Conservation (phyloP, 140 eudicot species). For the Anethum foeniculum region DNA sequence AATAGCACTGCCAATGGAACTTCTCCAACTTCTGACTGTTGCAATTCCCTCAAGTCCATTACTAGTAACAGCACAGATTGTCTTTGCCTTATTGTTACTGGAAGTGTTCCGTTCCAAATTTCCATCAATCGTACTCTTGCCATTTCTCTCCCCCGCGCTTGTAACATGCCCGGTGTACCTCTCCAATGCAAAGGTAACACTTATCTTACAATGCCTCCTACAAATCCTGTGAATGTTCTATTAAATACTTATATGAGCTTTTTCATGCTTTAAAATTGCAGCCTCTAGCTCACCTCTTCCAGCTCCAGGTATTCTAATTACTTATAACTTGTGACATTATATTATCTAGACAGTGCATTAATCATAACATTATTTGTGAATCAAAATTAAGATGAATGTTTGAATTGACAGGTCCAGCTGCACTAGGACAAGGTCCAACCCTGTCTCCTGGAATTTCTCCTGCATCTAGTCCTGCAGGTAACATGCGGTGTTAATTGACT, state of each 20-base stretch:
- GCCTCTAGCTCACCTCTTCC: constrained; percentile 70
- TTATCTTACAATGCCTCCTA: background rate
- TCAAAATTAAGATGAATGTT: background rate
- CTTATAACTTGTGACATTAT: background rate
- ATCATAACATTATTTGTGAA: background rate
- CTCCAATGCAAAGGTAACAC: constrained; percentile 75
- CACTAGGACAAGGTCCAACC: constrained; percentile 22
- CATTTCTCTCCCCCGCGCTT: constrained; percentile 72
- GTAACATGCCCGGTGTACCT: constrained; percentile 72
- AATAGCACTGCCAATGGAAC: constrained; percentile 30
- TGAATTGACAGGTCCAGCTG: constrained; percentile 30
- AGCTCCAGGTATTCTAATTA: constrained; percentile 48
- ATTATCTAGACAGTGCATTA: background rate
- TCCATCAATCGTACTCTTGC: constrained; percentile 64
- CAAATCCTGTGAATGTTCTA: background rate
- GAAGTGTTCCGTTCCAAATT: constrained; percentile 47
- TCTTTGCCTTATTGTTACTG: constrained; percentile 58
- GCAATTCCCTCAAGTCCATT: constrained; percentile 52
- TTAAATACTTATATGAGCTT: background rate
- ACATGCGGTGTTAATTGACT: background rate
- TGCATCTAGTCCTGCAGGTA: constrained; percentile 33
- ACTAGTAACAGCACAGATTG: constrained; percentile 51
- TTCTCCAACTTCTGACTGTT: constrained; percentile 61
- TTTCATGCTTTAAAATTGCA: constrained; percentile 21
- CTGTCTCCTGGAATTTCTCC: constrained; percentile 34